Percentiles rank a stretch among this genome's conserved stretches.
Evolutionary conservation across 2,329 filamentous ascomycete genomes (phyloP).

Genomic region (Magnaporthales sp.): DNA sequence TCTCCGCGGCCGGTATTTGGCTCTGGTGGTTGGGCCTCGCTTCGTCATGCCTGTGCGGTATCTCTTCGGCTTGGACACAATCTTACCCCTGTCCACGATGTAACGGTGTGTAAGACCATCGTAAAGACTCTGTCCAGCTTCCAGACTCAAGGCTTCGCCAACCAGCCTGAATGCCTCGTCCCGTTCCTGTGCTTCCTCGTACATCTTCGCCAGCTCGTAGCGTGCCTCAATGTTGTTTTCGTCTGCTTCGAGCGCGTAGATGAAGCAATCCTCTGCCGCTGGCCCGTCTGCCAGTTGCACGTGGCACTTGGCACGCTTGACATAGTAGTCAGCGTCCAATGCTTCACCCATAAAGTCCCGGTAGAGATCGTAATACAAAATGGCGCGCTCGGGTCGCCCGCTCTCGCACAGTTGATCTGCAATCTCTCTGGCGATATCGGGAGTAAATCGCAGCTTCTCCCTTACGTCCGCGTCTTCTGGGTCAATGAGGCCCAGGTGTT

Average conservation of each 20-base stretch:
- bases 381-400: constrained; percentile 29
- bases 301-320: constrained; percentile 60
- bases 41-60: constrained; percentile 4
- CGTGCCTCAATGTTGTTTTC: constrained; percentile 66
- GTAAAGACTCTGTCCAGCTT: constrained; percentile 30
- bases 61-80: constrained; percentile 12
- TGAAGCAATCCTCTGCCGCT: constrained; percentile 70
- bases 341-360: constrained; percentile 33
- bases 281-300: constrained; percentile 52
- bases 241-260: constrained; percentile 65
- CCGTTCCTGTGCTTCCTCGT: constrained; percentile 63
- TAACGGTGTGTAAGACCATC: constrained; percentile 10
- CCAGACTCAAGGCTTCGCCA: constrained; percentile 63
- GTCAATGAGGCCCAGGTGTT: constrained; percentile 63
- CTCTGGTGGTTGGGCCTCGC: neutral
- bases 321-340: constrained; percentile 37
- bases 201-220: constrained; percentile 73
- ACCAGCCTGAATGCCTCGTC: constrained; percentile 72
- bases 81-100: constrained; percentile 13
- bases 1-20: constrained; percentile 4
- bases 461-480: constrained; percentile 45
- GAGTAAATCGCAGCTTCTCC: constrained; percentile 53
- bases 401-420: constrained; percentile 37
- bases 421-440: constrained; percentile 69
- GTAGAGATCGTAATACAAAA: constrained; percentile 49